Evolutionary conservation across 345 rosid genomes (phyloP).

Genomic region (Salix udensis): DNA sequence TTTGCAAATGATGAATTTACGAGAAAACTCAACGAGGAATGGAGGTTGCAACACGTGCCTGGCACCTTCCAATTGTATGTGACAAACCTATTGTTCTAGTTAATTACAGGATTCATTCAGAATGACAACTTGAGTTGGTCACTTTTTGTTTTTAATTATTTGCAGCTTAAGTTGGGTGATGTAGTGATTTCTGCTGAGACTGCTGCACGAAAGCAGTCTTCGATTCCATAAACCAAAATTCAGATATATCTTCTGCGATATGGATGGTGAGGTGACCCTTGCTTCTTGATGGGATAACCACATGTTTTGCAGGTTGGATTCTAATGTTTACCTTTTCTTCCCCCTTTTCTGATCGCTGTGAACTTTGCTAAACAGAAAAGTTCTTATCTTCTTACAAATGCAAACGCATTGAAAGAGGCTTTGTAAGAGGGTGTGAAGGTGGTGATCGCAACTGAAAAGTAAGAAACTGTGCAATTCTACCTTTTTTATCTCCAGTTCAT

Average conservation of each 20-base stretch:
- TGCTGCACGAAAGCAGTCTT: slow-evolving; percentile 77
- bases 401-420: slow-evolving; percentile 84
- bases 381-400: slow-evolving; percentile 62
- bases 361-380: slow-evolving; percentile 77
- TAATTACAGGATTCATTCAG: neutral
- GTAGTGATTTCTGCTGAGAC: slow-evolving; percentile 89
- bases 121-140: neutral
- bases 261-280: slow-evolving; percentile 72
- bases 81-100: neutral
- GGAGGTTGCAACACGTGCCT: slow-evolving; percentile 86
- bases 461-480: slow-evolving; percentile 17
- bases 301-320: slow-evolving; percentile 4
- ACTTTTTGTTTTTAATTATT: slow-evolving; percentile 9
- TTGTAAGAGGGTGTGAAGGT: slow-evolving; percentile 78
- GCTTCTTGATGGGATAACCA: slow-evolving; percentile 10
- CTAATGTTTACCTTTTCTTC: slow-evolving; percentile 5
- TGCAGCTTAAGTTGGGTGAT: slow-evolving; percentile 96
- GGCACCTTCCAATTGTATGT: slow-evolving; percentile 78
- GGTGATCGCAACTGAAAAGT: slow-evolving; percentile 93
- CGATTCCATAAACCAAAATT: slow-evolving; percentile 86
- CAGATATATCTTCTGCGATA: slow-evolving; percentile 92
- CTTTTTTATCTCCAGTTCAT: slow-evolving; percentile 2
- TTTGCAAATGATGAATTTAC: slow-evolving; percentile 86
- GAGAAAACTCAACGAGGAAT: slow-evolving; percentile 77
- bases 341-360: slow-evolving; percentile 39